These are phyloP conservation scores for Echites panduratus DNA, from an alignment of 257 asterid species.

Conservation along the genomic window DNA sequence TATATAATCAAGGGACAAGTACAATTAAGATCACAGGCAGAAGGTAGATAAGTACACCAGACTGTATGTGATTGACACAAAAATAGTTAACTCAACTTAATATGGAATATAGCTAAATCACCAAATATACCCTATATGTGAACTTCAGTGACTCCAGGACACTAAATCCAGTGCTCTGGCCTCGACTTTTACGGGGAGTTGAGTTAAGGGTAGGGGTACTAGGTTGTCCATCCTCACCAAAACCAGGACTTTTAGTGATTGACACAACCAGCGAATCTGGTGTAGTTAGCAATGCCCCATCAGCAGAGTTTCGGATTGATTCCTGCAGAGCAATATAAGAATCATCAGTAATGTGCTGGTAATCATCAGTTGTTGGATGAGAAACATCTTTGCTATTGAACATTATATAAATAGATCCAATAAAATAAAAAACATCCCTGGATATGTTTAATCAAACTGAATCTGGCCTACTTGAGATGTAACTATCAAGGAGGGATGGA, in stretches of 20 bases:
- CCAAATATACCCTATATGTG: conserved; percentile 65
- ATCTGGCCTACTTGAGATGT: neutral
- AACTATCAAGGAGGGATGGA: neutral
- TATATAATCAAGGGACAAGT: conserved; percentile 24
- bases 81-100: neutral
- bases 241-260: conserved; percentile 38
- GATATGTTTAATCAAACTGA: neutral
- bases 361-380: neutral
- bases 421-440: neutral
- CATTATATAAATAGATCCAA: neutral
- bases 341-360: neutral
- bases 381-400: neutral
- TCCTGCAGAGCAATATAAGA: conserved; percentile 49
- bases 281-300: conserved; percentile 61
- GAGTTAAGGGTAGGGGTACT: conserved; percentile 42
- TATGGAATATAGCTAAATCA: conserved; percentile 6
- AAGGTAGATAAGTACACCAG: neutral
- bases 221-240: conserved; percentile 46
- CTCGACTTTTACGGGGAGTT: conserved; percentile 66
- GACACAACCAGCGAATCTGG: conserved; percentile 84
- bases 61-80: neutral
- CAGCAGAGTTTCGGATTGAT: conserved; percentile 89
- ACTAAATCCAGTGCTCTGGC: conserved; percentile 65
- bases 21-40: conserved; percentile 10
- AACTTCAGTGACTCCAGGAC: conserved; percentile 70